A percentile compares a stretch with the other conserved stretches of the same genome.
Evolutionary conservation across 2,329 filamentous ascomycete species (phyloP).

Genomic region (Fusarium proliferatum): DNA sequence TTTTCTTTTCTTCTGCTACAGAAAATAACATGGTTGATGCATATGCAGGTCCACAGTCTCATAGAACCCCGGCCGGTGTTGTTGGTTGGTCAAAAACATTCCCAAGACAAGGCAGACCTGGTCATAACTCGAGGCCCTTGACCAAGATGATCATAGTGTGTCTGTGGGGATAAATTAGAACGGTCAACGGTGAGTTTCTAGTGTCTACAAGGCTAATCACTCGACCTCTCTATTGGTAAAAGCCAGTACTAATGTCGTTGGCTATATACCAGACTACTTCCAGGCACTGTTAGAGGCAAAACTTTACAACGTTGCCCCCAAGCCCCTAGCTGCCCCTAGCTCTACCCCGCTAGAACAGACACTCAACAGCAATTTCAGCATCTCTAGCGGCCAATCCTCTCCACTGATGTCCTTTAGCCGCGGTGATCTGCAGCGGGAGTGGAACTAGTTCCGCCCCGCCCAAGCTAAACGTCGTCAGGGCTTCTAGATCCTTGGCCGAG

Average conservation of each 20-base stretch:
- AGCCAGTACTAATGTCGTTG: background rate
- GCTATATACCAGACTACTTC: background rate
- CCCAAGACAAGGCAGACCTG: background rate
- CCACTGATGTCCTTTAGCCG: conserved; percentile 5
- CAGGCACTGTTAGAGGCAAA: background rate
- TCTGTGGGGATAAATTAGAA: background rate
- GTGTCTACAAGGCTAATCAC: background rate
- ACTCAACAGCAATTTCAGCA: background rate
- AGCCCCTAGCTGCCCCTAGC: background rate
- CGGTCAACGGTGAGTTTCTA: background rate
- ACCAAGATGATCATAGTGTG: background rate
- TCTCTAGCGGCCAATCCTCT: background rate
- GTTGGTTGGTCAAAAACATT: background rate
- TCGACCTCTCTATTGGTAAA: background rate
- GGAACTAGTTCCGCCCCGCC: background rate
- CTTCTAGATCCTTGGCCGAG: background rate
- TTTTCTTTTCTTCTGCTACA: background rate
- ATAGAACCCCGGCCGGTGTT: background rate
- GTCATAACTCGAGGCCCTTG: conserved; percentile 3
- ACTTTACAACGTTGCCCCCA: background rate
- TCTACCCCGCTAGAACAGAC: background rate
- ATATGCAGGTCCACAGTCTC: conserved; percentile 21
- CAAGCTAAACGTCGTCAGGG: background rate
- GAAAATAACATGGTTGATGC: background rate
- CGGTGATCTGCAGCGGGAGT: conserved; percentile 6